phyloP scores from a whole-genome alignment of 2,329 filamentous ascomycete genomes.

The Penicillium vulpinum region DNA sequence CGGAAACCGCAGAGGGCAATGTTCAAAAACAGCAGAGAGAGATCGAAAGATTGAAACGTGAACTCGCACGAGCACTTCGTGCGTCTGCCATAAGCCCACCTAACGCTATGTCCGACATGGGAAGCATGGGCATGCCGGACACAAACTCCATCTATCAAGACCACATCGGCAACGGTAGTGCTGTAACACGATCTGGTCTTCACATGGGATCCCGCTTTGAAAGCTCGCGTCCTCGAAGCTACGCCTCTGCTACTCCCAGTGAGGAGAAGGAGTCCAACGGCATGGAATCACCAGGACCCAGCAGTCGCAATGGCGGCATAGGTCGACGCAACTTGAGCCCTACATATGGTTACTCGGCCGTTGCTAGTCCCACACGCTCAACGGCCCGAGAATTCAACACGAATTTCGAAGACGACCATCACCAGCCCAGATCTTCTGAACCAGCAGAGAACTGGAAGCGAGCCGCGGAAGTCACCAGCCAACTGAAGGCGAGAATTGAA shows the following conservation, averaged over 20 bases:
- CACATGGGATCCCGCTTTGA: constrained; percentile 44
- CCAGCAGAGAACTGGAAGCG: constrained; percentile 93
- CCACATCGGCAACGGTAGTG: constrained; percentile 29
- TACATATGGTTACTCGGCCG: constrained; percentile 39
- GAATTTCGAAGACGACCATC: constrained; percentile 39
- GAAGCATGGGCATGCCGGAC: constrained; percentile 53
- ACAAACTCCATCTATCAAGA: constrained; percentile 46
- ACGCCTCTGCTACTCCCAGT: constrained; percentile 56
- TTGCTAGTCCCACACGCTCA: constrained; percentile 43
- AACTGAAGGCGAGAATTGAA: constrained; percentile 95
- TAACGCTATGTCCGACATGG: constrained; percentile 52
- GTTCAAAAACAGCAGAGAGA: constrained; percentile 83
- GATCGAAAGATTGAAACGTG: constrained; percentile 89
- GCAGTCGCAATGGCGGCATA: constrained; percentile 34
- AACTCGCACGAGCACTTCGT: constrained; percentile 58
- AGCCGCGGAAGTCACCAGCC: constrained; percentile 95
- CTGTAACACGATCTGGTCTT: constrained; percentile 32
- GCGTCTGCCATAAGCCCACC: constrained; percentile 43
- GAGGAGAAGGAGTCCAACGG: constrained; percentile 73
- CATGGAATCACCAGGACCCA: constrained; percentile 38
- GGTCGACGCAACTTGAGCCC: constrained; percentile 48
- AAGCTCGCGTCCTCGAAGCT: constrained; percentile 43
- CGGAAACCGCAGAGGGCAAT: constrained; percentile 81
- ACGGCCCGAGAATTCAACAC: constrained; percentile 33
- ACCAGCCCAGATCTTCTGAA: constrained; percentile 43